Percentiles rank a stretch among this genome's conserved stretches.
Evolutionary conservation across 2,329 filamentous ascomycete species (phyloP).

Genomic region (Phyllosticta citrichinensis): DNA sequence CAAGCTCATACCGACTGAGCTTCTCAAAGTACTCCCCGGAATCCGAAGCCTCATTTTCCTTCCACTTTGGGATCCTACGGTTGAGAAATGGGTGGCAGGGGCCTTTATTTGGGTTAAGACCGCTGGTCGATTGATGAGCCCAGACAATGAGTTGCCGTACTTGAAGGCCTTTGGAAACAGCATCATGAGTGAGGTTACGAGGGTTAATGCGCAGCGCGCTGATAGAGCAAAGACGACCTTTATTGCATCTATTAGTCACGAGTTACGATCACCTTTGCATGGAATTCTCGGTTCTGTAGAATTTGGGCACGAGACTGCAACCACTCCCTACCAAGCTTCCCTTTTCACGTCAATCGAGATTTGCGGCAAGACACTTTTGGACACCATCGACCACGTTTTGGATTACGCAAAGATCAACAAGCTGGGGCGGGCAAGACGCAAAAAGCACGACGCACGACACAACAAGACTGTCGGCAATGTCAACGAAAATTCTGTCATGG

Average conservation of each 20-base stretch:
- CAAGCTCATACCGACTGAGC: slow-evolving; percentile 23
- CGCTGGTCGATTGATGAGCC: slow-evolving; percentile 9
- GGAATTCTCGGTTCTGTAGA: slow-evolving; percentile 9
- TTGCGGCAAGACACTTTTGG: slow-evolving; percentile 33
- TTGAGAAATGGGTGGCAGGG: slow-evolving; percentile 7
- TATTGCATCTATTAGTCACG: slow-evolving; percentile 33
- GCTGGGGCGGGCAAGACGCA: slow-evolving; percentile 17
- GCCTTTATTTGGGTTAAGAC: slow-evolving; percentile 8
- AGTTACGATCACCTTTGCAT: slow-evolving; percentile 13
- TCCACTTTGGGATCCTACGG: slow-evolving; percentile 8
- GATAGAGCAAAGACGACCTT: slow-evolving; percentile 30
- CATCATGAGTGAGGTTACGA: slow-evolving; percentile 47
- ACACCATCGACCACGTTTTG: slow-evolving; percentile 26
- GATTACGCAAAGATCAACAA: slow-evolving; percentile 30
- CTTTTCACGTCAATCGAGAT: slow-evolving; percentile 21
- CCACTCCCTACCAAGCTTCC: slow-evolving; percentile 1
- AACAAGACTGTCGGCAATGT: not conserved
- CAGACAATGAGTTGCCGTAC: slow-evolving; percentile 8
- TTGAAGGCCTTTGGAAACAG: slow-evolving; percentile 30
- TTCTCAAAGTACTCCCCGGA: slow-evolving; percentile 18
- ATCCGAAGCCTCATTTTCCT: slow-evolving; percentile 7
- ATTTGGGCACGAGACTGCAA: slow-evolving; percentile 14
- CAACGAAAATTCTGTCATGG: slow-evolving; percentile 9
- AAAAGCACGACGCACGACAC: slow-evolving; percentile 4
- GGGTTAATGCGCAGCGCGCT: slow-evolving; percentile 40